These are phyloP conservation scores for Lolium multiflorum DNA, from an alignment of 176 grass and related monocot species.

Conservation along the genomic window DNA sequence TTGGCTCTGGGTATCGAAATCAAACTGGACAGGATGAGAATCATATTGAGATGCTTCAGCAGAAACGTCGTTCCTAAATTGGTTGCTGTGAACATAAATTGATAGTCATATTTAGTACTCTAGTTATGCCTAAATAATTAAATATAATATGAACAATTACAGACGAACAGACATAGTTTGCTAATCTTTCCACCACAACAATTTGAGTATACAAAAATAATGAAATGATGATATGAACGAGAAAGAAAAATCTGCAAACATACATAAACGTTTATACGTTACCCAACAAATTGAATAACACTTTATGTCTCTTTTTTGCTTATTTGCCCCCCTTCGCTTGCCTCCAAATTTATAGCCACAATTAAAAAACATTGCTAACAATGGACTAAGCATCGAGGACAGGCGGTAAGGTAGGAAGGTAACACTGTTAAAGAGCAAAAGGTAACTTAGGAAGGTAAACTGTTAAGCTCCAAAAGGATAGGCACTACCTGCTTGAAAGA, in stretches of 20 bases:
- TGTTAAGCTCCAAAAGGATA: constrained; percentile 28
- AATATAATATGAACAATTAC: constrained; percentile 16
- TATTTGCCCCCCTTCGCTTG: not conserved
- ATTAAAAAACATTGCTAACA: not conserved
- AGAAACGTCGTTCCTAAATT: constrained; percentile 49
- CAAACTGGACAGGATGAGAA: constrained; percentile 46
- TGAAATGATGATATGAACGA: not conserved
- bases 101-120: not conserved
- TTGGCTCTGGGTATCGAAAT: constrained; percentile 47
- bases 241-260: not conserved
- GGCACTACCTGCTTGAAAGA: constrained; percentile 67
- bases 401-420: too few relatives aligned
- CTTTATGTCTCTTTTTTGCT: not conserved
- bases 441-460: not conserved
- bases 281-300: not conserved
- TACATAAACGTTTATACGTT: constrained; percentile 9
- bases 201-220: constrained; percentile 12
- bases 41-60: constrained; percentile 50
- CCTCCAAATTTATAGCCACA: constrained; percentile 9
- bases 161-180: not conserved
- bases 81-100: constrained; percentile 44
- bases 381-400: too few relatives aligned
- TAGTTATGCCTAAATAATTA: not conserved
- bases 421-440: not conserved
- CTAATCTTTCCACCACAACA: constrained; percentile 22